Evolutionary conservation across 495 filamentous ascomycete genomes (phyloP), one percentile per base, ranked within the genome.

Genomic region (Rhypophila decipiens): DNA sequence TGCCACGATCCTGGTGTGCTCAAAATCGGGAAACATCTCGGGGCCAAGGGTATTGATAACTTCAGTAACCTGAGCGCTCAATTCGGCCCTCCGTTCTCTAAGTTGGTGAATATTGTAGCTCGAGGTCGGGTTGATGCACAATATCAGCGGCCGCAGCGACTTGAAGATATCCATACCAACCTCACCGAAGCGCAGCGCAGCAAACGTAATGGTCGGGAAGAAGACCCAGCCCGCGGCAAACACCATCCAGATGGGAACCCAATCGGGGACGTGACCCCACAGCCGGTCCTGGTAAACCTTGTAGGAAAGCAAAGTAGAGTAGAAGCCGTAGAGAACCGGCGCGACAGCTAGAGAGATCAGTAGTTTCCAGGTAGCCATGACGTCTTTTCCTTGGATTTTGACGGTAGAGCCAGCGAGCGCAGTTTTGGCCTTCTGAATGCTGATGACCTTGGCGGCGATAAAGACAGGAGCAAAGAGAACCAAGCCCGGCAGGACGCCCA

Each of bases 321-420:
- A 96, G 31, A 81, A 73, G 46, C 83, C 82, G 64, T 97, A 96
- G 3, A 96, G 73, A 5, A 88, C 69, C 0, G 93, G 93, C 5
- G 90, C 87, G 55, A 99, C 82, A 12, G 83, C 89, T 58, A 97
- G 73, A 24, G 91, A 80, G 20, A 97, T 90, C 8, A 99, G 82
- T 11, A 99, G 76, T 64, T 99, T 99, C 93, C 93, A 99, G 0
- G 93, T 97, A 0, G 93, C 93, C 74, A 99, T 91, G 20, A 99
- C 93, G 64, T 99, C 93, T 27, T 83, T 79, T 15, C 87, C 93
- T 61, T 94, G 85, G 22, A 99, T 77, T 61, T 99, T 99, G 52
- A 99, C 93, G 2, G 85, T 87, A 9, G 90, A 96, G 18, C 84
- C 90, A 3, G 90, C 91, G 21, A 99, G 77, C 0, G 93, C 93